Percentiles rank a stretch among this genome's conserved stretches.
Conservation (phyloP, 1,284 basidiomycete species). For the Tilletia indica region DNA sequence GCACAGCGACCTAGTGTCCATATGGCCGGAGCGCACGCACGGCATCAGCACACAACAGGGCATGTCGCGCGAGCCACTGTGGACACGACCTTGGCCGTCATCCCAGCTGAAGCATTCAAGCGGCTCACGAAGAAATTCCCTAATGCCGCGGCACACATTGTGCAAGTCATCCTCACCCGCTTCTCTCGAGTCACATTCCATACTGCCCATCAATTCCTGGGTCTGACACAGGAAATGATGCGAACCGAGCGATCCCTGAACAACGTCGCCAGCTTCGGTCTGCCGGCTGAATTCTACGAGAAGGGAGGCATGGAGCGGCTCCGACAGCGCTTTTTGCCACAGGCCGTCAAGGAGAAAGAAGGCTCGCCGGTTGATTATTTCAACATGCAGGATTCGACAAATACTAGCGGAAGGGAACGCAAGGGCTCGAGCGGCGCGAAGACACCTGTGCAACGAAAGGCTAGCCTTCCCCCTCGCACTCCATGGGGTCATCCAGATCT, state of each 20-base stretch:
- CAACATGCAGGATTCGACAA: background rate
- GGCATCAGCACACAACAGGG: background rate
- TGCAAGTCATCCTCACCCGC: slow-evolving; percentile 83
- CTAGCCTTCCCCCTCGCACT: slow-evolving; percentile 25
- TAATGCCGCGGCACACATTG: slow-evolving; percentile 93
- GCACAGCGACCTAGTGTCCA: background rate
- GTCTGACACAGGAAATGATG: slow-evolving; percentile 89
- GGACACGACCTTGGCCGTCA: slow-evolving; percentile 95
- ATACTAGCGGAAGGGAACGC: background rate
- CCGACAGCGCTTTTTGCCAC: slow-evolving; percentile 69
- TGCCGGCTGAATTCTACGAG: slow-evolving; percentile 87
- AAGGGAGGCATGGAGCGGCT: slow-evolving; percentile 86
- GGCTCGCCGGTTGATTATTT: slow-evolving; percentile 39
- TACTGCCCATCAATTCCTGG: slow-evolving; percentile 91
- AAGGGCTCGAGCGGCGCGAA: slow-evolving; percentile 24
- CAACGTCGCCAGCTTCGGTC: slow-evolving; percentile 88
- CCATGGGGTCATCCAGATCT: slow-evolving; percentile 48
- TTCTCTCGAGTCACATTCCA: slow-evolving; percentile 95
- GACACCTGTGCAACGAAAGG: slow-evolving; percentile 27
- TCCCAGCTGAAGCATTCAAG: slow-evolving; percentile 93
- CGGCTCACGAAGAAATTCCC: slow-evolving; percentile 88
- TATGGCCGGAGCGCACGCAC: background rate
- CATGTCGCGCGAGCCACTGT: slow-evolving; percentile 80
- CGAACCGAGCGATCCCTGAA: slow-evolving; percentile 96
- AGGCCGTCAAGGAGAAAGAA: slow-evolving; percentile 29